These are phyloP conservation scores for Rhododendron williamsianum DNA, from an alignment of 148 eudicot species.

Conservation along the genomic window DNA sequence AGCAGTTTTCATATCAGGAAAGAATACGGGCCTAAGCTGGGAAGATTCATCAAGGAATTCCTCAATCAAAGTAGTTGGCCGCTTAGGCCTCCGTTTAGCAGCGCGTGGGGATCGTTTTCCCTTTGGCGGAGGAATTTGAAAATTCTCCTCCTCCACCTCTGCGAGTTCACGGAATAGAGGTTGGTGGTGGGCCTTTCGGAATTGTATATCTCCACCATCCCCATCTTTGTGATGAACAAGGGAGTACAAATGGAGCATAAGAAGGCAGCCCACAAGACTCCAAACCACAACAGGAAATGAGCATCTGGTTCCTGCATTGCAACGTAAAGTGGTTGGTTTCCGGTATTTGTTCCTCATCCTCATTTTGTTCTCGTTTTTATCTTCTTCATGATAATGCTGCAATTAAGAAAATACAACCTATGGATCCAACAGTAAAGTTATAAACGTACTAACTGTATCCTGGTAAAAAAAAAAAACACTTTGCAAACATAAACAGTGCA, in stretches of 20 bases:
- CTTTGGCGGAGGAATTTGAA: conserved; percentile 76
- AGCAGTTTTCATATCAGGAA: conserved; percentile 65
- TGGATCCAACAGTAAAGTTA: conserved; percentile 49
- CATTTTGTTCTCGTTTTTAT: conserved; percentile 52
- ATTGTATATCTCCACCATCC: conserved; percentile 24
- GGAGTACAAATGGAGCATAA: conserved; percentile 60
- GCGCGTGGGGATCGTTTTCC: conserved; percentile 92
- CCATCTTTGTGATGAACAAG: conserved; percentile 36
- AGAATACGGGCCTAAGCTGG: conserved; percentile 74
- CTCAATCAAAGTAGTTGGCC: conserved; percentile 60
- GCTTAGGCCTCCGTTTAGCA: conserved; percentile 67
- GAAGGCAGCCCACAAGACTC: conserved; percentile 56
- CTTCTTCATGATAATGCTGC: conserved; percentile 53
- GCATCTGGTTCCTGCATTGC: conserved; percentile 85
- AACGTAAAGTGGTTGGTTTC: conserved; percentile 82
- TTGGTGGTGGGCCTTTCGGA: conserved; percentile 25
- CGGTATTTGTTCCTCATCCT: conserved; percentile 85
- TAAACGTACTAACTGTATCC: conserved; percentile 23
- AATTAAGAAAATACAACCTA: conserved; percentile 61
- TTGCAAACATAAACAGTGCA: neutral
- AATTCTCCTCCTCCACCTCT: conserved; percentile 76
- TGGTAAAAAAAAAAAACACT: neutral
- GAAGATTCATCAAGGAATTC: conserved; percentile 93
- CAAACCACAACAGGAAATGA: conserved; percentile 44
- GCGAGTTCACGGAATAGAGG: conserved; percentile 52